These are phyloP conservation scores for Cercospora zeae-maydis DNA, from an alignment of 2,329 filamentous ascomycete genomes.

Conservation along the genomic window DNA sequence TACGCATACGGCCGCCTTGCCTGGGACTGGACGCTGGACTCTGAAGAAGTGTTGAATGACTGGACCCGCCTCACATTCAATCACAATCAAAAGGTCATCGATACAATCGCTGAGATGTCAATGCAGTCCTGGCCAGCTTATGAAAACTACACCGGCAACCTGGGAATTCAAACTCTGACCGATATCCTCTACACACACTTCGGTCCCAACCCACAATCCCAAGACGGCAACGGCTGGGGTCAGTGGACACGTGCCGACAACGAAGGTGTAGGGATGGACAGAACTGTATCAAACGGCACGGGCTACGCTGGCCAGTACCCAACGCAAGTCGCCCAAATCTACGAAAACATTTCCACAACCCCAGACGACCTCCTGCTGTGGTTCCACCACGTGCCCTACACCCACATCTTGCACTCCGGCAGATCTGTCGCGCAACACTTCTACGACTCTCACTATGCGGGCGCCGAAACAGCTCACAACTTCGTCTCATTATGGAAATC, in stretches of 20 bases:
- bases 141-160: constrained; percentile 67
- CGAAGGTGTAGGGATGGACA: constrained; percentile 64
- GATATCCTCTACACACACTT: constrained; percentile 66
- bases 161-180: constrained; percentile 66
- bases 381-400: constrained; percentile 73
- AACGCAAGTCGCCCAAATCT: constrained; percentile 54
- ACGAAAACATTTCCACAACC: constrained; percentile 60
- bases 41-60: constrained; percentile 54
- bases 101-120: constrained; percentile 59
- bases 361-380: constrained; percentile 66
- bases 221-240: constrained; percentile 66
- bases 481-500: constrained; percentile 56
- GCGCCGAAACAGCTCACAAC: constrained; percentile 57
- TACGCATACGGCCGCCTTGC: constrained; percentile 66
- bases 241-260: constrained; percentile 67
- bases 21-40: constrained; percentile 57
- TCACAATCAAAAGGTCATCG: constrained; percentile 51
- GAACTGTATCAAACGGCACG: constrained; percentile 65
- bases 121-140: constrained; percentile 69
- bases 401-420: constrained; percentile 57
- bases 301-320: constrained; percentile 65
- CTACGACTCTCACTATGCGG: constrained; percentile 61
- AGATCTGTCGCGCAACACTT: constrained; percentile 67
- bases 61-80: constrained; percentile 69
- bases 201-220: constrained; percentile 63